A percentile compares a stretch with the other conserved stretches of the same genome.
Conservation (phyloP, 2,329 filamentous ascomycete genomes). For the Epichloe aotearoae region DNA sequence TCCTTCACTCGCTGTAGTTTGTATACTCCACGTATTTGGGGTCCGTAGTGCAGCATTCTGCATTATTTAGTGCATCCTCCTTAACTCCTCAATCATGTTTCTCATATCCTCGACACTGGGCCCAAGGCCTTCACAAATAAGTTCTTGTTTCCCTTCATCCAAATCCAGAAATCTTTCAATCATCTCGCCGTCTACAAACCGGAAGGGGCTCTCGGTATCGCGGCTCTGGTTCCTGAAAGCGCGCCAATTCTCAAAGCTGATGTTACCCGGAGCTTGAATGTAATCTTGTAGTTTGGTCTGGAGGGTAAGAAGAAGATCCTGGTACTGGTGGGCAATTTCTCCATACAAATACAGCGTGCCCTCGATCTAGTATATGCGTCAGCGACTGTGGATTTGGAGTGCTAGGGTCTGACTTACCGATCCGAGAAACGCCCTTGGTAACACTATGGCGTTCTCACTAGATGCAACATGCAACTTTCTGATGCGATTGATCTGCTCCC, state of each 20-base stretch:
- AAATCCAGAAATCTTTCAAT: conserved; percentile 74
- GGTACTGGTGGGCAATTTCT: conserved; percentile 55
- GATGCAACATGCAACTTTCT: conserved; percentile 56
- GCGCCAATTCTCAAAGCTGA: conserved; percentile 69
- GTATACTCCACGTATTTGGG: background rate
- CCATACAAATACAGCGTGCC: conserved; percentile 86
- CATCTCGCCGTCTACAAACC: conserved; percentile 88
- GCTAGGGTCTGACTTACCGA: conserved; percentile 48
- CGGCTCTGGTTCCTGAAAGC: conserved; percentile 63
- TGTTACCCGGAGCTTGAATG: conserved; percentile 55
- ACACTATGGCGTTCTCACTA: conserved; percentile 51
- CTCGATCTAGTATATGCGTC: conserved; percentile 49
- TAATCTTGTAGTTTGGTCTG: conserved; percentile 57
- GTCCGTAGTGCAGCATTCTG: background rate
- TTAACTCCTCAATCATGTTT: conserved; percentile 47
- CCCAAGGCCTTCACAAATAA: conserved; percentile 41
- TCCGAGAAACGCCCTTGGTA: conserved; percentile 74
- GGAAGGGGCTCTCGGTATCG: conserved; percentile 63
- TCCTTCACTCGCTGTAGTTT: too few species aligned
- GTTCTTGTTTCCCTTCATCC: conserved; percentile 41
- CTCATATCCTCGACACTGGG: conserved; percentile 50
- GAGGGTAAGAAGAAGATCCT: conserved; percentile 71
- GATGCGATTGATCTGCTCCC: conserved; percentile 89
- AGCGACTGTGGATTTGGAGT: background rate
- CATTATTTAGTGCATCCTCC: conserved; percentile 39